Conservation (phyloP, 768 basidiomycete genomes). For the Boletus tylopilopsis region DNA sequence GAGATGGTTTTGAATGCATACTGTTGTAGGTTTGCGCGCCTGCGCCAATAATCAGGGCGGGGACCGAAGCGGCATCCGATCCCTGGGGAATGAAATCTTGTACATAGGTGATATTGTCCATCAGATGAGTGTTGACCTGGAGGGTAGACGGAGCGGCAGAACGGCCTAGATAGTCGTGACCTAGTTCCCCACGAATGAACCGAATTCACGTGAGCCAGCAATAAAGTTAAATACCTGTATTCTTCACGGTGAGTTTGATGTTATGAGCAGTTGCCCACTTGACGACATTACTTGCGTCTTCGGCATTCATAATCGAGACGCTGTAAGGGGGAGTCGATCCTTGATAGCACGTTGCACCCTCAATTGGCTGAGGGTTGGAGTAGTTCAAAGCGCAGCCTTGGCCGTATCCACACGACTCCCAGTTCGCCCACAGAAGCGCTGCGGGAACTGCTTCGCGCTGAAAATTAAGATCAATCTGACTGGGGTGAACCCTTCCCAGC, state of each 20-base stretch:
- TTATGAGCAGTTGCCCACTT: slow-evolving; percentile 19
- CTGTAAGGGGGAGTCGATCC: slow-evolving; percentile 22
- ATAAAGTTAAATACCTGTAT: slow-evolving; percentile 15
- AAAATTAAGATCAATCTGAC: not conserved
- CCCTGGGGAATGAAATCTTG: slow-evolving; percentile 18
- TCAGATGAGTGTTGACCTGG: slow-evolving; percentile 20
- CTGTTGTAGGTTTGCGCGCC: slow-evolving; percentile 15
- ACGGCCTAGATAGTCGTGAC: slow-evolving; percentile 22
- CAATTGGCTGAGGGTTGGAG: slow-evolving; percentile 14
- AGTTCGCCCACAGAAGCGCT: slow-evolving; percentile 23
- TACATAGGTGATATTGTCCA: slow-evolving; percentile 12
- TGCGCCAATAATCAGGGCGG: slow-evolving; percentile 19
- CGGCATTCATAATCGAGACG: slow-evolving; percentile 13
- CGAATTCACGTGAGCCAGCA: not conserved
- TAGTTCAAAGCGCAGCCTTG: slow-evolving; percentile 20
- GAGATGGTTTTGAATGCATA: not conserved
- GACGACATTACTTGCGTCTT: slow-evolving; percentile 19
- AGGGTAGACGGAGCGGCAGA: slow-evolving; percentile 24
- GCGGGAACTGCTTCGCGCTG: slow-evolving; percentile 19
- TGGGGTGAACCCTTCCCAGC: not conserved
- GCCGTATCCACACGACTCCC: slow-evolving; percentile 18
- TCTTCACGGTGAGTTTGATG: slow-evolving; percentile 21
- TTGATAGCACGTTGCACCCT: slow-evolving; percentile 11
- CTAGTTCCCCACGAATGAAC: slow-evolving; percentile 2
- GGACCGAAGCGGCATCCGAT: slow-evolving; percentile 11